A percentile compares a stretch with the other conserved stretches of the same genome.
Evolutionary conservation across 305 asterid genomes (phyloP).

Genomic region (Fraxinus angustifolia): DNA sequence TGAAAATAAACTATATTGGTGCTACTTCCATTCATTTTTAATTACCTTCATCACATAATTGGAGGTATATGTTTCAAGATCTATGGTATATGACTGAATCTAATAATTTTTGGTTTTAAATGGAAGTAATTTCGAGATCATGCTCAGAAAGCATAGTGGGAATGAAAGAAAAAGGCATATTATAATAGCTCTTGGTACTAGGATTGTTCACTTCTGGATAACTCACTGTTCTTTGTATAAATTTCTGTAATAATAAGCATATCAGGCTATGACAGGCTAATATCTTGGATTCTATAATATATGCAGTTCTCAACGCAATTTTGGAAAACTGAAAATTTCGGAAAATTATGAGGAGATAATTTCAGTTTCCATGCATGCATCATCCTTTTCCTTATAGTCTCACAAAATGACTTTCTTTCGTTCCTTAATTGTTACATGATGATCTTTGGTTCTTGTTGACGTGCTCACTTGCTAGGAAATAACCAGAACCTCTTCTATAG

Average conservation of each 20-base stretch:
- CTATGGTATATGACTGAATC: neutral
- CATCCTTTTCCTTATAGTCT: neutral
- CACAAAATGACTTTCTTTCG: neutral
- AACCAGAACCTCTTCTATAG: neutral
- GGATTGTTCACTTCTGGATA: neutral
- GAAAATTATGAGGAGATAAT: neutral
- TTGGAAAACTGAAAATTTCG: neutral
- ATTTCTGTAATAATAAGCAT: neutral
- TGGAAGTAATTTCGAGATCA: neutral
- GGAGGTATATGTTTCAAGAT: neutral
- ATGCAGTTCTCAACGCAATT: neutral
- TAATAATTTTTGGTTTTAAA: neutral
- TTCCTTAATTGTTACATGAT: neutral
- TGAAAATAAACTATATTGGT: slow-evolving; percentile 1
- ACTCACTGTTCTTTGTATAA: neutral
- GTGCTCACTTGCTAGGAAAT: neutral
- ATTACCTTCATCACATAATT: slow-evolving; percentile 7
- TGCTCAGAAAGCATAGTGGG: neutral
- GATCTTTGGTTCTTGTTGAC: neutral
- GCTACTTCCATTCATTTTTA: neutral
- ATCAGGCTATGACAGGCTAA: slow-evolving; percentile 9
- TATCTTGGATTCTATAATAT: neutral
- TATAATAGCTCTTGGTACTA: neutral
- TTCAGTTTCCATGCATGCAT: neutral
- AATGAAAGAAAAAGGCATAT: neutral